Conservation (phyloP, 495 filamentous ascomycete species). For the Lasiosphaeria miniovina region DNA sequence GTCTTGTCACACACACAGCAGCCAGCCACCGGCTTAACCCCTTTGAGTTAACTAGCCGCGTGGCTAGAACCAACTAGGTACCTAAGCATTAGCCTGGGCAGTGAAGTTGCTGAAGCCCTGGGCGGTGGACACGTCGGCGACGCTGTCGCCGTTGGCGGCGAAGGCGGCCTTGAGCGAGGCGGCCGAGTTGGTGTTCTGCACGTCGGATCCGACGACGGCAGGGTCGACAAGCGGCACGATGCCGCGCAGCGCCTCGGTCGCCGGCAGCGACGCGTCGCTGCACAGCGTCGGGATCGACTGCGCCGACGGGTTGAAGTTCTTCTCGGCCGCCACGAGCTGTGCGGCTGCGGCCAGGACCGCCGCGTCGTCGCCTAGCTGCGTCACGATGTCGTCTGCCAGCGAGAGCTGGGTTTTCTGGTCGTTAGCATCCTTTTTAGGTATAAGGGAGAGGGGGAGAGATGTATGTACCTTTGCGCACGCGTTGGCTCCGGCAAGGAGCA, state of each 20-base stretch:
- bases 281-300: slow-evolving; percentile 56
- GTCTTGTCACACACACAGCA: too few species aligned
- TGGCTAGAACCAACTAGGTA: not conserved
- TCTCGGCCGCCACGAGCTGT: slow-evolving; percentile 61
- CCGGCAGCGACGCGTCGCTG: slow-evolving; percentile 52
- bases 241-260: slow-evolving; percentile 51
- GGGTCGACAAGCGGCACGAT: slow-evolving; percentile 61
- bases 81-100: slow-evolving; percentile 26
- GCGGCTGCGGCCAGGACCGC: slow-evolving; percentile 56
- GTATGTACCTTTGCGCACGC: slow-evolving; percentile 52
- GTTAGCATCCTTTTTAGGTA: too few species aligned
- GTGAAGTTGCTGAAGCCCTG: slow-evolving; percentile 57
- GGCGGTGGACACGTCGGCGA: slow-evolving; percentile 51
- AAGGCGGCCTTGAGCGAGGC: slow-evolving; percentile 46
- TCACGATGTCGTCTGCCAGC: slow-evolving; percentile 57
- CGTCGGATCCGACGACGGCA: slow-evolving; percentile 49
- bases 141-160: slow-evolving; percentile 47
- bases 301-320: slow-evolving; percentile 64
- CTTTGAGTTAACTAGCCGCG: too few species aligned
- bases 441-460: not conserved
- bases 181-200: slow-evolving; percentile 53
- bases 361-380: slow-evolving; percentile 48
- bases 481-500: slow-evolving; percentile 54
- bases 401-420: slow-evolving; percentile 43
- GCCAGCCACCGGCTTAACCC: too few species aligned